Conservation (phyloP, 2,329 filamentous ascomycete species). For the Calonectria hawksworthii region DNA sequence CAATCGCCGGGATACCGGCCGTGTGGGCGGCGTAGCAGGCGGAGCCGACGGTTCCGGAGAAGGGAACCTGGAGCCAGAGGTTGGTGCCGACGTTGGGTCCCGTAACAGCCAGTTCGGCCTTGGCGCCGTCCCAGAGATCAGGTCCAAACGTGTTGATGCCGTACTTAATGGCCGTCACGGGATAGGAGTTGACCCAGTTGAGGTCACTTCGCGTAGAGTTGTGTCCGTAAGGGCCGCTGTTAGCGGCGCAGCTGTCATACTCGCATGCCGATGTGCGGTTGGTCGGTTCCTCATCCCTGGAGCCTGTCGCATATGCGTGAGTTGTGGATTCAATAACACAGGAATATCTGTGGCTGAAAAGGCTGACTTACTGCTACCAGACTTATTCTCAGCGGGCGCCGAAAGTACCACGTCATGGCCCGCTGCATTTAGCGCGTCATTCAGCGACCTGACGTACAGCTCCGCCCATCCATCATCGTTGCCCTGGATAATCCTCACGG, state of each 20-base stretch:
- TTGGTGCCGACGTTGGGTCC: slow-evolving; percentile 75
- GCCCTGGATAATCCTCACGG: slow-evolving; percentile 70
- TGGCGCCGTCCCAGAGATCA: slow-evolving; percentile 64
- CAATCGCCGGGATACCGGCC: slow-evolving; percentile 73
- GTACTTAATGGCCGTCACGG: slow-evolving; percentile 74
- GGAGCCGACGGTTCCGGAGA: slow-evolving; percentile 79
- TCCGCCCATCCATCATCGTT: slow-evolving; percentile 85
- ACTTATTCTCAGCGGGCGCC: slow-evolving; percentile 76
- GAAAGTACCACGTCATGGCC: slow-evolving; percentile 76
- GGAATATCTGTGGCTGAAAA: background rate
- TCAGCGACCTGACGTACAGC: slow-evolving; percentile 73
- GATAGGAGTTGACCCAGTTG: slow-evolving; percentile 81
- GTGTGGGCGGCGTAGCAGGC: slow-evolving; percentile 70
- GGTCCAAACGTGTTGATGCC: slow-evolving; percentile 71
- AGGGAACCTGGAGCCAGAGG: slow-evolving; percentile 66
- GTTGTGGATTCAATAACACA: background rate
- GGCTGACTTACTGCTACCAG: slow-evolving; percentile 65
- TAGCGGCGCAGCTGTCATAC: slow-evolving; percentile 71
- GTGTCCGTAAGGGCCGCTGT: slow-evolving; percentile 67
- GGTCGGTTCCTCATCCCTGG: slow-evolving; percentile 64
- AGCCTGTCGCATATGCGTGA: slow-evolving; percentile 19
- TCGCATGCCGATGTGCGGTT: slow-evolving; percentile 67
- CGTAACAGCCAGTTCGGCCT: slow-evolving; percentile 74
- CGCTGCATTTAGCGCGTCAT: slow-evolving; percentile 66
- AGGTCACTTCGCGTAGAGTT: slow-evolving; percentile 64